Base-by-base conservation (phyloP, 768 basidiomycete species). In the Paxillus involutus region DNA sequence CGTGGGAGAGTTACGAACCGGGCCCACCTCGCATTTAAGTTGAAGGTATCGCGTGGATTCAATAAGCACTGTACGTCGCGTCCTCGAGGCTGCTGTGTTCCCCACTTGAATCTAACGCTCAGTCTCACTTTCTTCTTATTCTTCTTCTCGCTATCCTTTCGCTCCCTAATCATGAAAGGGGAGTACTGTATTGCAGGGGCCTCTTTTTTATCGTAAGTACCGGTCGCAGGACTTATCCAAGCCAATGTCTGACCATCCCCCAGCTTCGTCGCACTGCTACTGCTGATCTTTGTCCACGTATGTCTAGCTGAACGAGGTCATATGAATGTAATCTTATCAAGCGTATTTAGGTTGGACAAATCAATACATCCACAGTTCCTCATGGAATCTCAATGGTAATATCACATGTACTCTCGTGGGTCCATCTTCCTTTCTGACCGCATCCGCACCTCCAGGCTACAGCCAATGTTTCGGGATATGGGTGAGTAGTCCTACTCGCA, bases 211-310 rank as follows among this genome's bases (percentile, higher is more conserved):
- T 85, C 89, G 90, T 89, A 67, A 53, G 86, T 75, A 44, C 44
- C 53, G 26, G 2, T 26, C 26, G 53, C 35, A 33, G 43, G 6
- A 26, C 4, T 24, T 56, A 43, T 51, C 48, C 29, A 43, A 42
- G 49, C 58, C 59, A 49, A 32, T 59, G 42, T 59, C 57, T 59
- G 42, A 64, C 45, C 30, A 45, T 44, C 47, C 42, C 17, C 29
- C 48, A 62, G 62, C 32, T 56, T 68, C 60, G 68, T 58, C 47
- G 73, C 73, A 57, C 79, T 77, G 56, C 77, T 74, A 35, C 75
- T 92, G 59, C 78, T 91, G 68, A 89, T 93, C 58, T 91, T 92
- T 72, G 81, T 84, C 62, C 89, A 93, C 77, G 90, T 89, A 69
- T 61, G 85, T 75, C 51, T 60, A 49, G 47, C 44, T 26, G 10